Conservation (phyloP, 768 basidiomycete species). For the Termitomyces bulborhizus region DNA sequence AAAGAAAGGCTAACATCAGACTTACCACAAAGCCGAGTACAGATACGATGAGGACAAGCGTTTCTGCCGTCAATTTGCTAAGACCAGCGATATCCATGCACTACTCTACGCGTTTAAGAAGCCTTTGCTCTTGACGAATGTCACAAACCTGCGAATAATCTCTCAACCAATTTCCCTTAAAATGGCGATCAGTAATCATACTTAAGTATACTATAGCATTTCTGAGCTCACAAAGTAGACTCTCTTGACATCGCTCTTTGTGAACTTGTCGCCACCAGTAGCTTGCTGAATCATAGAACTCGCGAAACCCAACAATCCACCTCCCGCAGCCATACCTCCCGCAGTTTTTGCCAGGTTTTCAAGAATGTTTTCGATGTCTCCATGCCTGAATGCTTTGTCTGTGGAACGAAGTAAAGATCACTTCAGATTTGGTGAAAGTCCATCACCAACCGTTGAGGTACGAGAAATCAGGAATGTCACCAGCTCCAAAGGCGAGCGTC, state of each 20-base stretch:
- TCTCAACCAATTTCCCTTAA: slow-evolving; percentile 61
- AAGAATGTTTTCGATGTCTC: slow-evolving; percentile 69
- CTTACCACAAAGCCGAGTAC: slow-evolving; percentile 53
- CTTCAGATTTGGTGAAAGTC: neutral
- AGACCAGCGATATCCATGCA: slow-evolving; percentile 70
- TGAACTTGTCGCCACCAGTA: slow-evolving; percentile 52
- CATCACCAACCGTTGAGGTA: slow-evolving; percentile 48
- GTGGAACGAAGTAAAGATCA: slow-evolving; percentile 2
- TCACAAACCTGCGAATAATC: slow-evolving; percentile 55
- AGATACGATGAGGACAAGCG: slow-evolving; percentile 52
- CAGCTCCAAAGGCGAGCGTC: slow-evolving; percentile 52
- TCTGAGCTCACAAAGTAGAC: slow-evolving; percentile 50
- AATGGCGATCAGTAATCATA: neutral
- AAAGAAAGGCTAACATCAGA: neutral
- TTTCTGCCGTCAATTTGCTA: slow-evolving; percentile 58
- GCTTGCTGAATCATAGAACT: slow-evolving; percentile 37
- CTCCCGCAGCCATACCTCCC: slow-evolving; percentile 37
- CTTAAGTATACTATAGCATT: neutral
- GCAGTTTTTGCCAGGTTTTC: slow-evolving; percentile 52
- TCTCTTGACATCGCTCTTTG: slow-evolving; percentile 57
- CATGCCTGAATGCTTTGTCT: slow-evolving; percentile 73
- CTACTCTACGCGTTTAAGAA: slow-evolving; percentile 18
- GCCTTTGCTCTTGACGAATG: neutral
- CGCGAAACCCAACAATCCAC: slow-evolving; percentile 47
- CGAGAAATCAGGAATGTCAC: slow-evolving; percentile 68